phyloP scores from a whole-genome alignment of 2,329 filamentous ascomycete species.

The Monilinia polystroma region DNA sequence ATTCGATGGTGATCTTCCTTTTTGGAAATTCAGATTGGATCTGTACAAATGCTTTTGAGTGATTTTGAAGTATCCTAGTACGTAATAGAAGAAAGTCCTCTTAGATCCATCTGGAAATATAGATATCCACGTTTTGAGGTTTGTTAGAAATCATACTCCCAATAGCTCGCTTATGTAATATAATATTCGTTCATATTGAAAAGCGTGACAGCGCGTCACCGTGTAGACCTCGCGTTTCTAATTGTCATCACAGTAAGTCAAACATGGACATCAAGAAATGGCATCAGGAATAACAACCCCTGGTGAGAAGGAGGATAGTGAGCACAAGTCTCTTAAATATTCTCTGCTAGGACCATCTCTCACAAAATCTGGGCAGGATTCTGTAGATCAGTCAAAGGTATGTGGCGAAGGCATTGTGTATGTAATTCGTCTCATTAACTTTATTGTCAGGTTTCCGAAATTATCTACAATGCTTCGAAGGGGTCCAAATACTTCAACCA shows the following conservation, averaged over 20 bases:
- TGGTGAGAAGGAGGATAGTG: constrained; percentile 15
- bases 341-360: constrained; percentile 85
- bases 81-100: neutral
- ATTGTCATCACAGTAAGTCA: neutral
- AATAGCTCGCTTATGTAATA: constrained; percentile 8
- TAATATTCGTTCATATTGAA: no score
- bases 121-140: neutral
- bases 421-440: constrained; percentile 22
- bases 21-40: neutral
- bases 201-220: constrained; percentile 20
- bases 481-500: constrained; percentile 95
- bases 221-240: constrained; percentile 12
- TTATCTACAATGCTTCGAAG: constrained; percentile 96
- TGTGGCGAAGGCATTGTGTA: constrained; percentile 11
- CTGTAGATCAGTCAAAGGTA: constrained; percentile 87
- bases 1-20: neutral
- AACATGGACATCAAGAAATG: constrained; percentile 18
- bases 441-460: constrained; percentile 71
- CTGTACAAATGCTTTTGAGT: neutral
- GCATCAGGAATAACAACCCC: constrained; percentile 11
- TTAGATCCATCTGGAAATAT: neutral
- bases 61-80: neutral
- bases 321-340: constrained; percentile 76
- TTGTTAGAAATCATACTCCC: neutral
- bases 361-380: constrained; percentile 89